Percentiles rank a stretch among this genome's conserved stretches.
phyloP scores from a whole-genome alignment of 1,284 basidiomycete species.

The Trichosporon ovoides region DNA sequence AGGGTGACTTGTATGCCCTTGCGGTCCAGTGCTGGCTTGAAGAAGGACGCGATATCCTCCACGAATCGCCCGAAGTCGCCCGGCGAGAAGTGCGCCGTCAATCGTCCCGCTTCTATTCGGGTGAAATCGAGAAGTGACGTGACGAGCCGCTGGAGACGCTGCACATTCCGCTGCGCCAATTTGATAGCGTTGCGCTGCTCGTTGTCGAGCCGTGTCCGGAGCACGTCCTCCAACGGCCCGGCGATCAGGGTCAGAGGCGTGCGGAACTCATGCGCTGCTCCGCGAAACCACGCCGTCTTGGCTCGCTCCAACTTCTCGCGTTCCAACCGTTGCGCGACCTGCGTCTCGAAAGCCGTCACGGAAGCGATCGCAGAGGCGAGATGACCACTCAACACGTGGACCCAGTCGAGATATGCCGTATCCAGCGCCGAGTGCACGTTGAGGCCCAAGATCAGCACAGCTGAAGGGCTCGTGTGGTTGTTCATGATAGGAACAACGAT shows the following conservation, averaged over 20 bases:
- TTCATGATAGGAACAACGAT: conserved; percentile 39
- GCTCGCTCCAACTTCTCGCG: conserved; percentile 19
- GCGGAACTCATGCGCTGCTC: conserved; percentile 32
- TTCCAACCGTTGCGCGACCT: conserved; percentile 12
- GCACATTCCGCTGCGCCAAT: conserved; percentile 31
- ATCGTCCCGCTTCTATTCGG: conserved; percentile 31
- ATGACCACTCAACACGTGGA: conserved; percentile 20
- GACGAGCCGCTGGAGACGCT: conserved; percentile 32
- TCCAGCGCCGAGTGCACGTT: conserved; percentile 33
- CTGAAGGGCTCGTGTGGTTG: conserved; percentile 22
- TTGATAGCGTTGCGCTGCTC: conserved; percentile 15
- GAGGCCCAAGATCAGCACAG: conserved; percentile 41
- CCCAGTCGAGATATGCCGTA: conserved; percentile 30
- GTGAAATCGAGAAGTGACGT: conserved; percentile 33
- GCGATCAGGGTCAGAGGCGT: conserved; percentile 31
- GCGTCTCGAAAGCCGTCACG: conserved; percentile 10
- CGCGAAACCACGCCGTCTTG: conserved; percentile 29
- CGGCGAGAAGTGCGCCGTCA: conserved; percentile 34
- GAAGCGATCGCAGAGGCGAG: conserved; percentile 15
- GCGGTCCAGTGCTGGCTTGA: conserved; percentile 28
- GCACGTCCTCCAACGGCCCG: conserved; percentile 31
- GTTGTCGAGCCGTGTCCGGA: conserved; percentile 7
- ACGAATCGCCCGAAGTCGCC: conserved; percentile 35
- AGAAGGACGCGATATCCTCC: conserved; percentile 38
- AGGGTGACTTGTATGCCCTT: conserved; percentile 27